Conservation (phyloP, 108 stramenopile genomes). For the Licmophora abbreviata region DNA sequence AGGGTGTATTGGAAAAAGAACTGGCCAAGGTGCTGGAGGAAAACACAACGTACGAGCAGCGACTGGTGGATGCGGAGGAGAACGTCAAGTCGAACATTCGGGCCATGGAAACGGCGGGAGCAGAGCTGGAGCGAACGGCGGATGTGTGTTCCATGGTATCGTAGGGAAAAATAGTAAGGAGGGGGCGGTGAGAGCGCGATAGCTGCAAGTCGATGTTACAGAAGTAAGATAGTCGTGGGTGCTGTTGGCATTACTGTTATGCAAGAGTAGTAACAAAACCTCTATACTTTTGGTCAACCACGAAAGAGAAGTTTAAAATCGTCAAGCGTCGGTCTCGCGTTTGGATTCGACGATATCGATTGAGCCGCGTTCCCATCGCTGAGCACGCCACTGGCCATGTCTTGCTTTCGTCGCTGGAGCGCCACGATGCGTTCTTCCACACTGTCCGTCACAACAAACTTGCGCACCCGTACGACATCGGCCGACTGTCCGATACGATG, state of each 20-base stretch:
- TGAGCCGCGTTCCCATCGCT: slow-evolving; percentile 19
- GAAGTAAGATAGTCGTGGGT: too few relatives aligned
- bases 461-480: slow-evolving; percentile 57
- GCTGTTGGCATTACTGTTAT: too few relatives aligned
- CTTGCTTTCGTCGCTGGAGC: slow-evolving; percentile 67
- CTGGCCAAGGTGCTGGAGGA: slow-evolving; percentile 7
- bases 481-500: slow-evolving; percentile 84
- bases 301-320: slow-evolving; percentile 71
- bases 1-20: slow-evolving; percentile 5
- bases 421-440: slow-evolving; percentile 79
- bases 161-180: neutral
- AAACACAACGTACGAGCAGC: slow-evolving; percentile 6
- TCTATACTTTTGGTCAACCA: too few relatives aligned
- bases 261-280: too few relatives aligned
- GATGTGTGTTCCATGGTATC: slow-evolving; percentile 33
- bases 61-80: neutral
- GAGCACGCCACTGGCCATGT: slow-evolving; percentile 55
- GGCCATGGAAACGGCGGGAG: slow-evolving; percentile 10
- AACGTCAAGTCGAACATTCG: slow-evolving; percentile 5
- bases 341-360: slow-evolving; percentile 3
- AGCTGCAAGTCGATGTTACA: too few relatives aligned
- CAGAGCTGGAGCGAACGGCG: slow-evolving; percentile 14
- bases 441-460: slow-evolving; percentile 66
- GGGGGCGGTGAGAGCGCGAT: too few relatives aligned
- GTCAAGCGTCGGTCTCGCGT: slow-evolving; percentile 56